Evolutionary conservation across 2,329 filamentous ascomycete species (phyloP), one percentile per base, ranked within the genome.

Genomic region (Colletotrichum incanum): DNA sequence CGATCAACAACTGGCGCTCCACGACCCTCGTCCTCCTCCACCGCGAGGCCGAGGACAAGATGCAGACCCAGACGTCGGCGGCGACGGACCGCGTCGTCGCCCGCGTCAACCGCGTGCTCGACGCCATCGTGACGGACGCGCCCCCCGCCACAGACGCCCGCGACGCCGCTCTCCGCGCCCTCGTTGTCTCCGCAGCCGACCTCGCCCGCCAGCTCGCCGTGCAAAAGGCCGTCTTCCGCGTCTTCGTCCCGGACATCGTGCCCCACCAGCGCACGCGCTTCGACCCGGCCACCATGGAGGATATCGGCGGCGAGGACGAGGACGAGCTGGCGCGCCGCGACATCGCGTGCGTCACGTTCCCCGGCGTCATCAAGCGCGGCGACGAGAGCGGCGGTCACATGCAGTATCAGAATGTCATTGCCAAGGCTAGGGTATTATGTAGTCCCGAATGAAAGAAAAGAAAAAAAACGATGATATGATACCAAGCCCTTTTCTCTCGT

Each of bases 381-480:
- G 90, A 93, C 78, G 91, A 92, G 81, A 88, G 86, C 73, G 91
- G 91, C 31, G 86, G 87, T 49, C 87, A 91, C 73, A 80, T 88
- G 76, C 87, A 92, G 76, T 87, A 89, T 73, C 84, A 86, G 52
- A 93, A 93, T 77, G 85, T 93, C 56, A 88, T 93, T 74, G 83
- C 87, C 71, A 93, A 92, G 80, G 89, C 90, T n/a, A 88, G 87
- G 75, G 91, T 93, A 6, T 80, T 93, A 59, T 92, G 91, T 77
- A 82, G 82, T 61, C 83, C 86, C 11, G 86, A 88, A 76, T 85
- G 78, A 81, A n/a, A n/a, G n/a, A n/a, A n/a, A n/a, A n/a, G n/a
- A n/a, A n/a, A n/a, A 31, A 31, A 75, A 47, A 49, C 23, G 41
- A 37, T 18, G 16, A 20, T 26, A 49, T 50, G 20, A 49, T 31